phyloP scores from a whole-genome alignment of 2,329 filamentous ascomycete species.

The Botrytis squamosa region DNA sequence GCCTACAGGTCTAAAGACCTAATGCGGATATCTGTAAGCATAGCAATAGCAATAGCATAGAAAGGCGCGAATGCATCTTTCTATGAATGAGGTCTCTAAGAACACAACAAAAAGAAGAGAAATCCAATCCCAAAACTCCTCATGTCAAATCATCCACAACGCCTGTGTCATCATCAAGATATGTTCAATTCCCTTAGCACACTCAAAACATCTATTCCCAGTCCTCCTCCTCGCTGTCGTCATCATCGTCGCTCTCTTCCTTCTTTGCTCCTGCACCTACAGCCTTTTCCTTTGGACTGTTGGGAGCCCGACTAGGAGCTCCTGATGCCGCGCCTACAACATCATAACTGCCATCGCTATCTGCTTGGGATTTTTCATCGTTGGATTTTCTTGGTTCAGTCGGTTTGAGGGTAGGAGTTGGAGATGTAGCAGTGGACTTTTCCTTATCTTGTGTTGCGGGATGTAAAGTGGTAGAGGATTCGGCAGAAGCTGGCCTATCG shows the following conservation, averaged over 20 bases:
- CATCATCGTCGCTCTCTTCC: slow-evolving; percentile 52
- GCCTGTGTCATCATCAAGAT: slow-evolving; percentile 21
- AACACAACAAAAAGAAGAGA: neutral
- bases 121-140: slow-evolving; percentile 11
- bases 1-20: neutral
- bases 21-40: neutral
- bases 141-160: slow-evolving; percentile 19
- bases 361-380: slow-evolving; percentile 85
- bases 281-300: slow-evolving; percentile 58
- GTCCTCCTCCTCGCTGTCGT: slow-evolving; percentile 71
- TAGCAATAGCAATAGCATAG: neutral
- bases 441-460: slow-evolving; percentile 45
- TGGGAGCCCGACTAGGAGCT: slow-evolving; percentile 73
- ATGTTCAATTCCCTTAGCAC: neutral
- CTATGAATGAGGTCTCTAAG: neutral
- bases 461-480: slow-evolving; percentile 61
- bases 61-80: neutral
- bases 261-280: slow-evolving; percentile 58
- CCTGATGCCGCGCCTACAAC: slow-evolving; percentile 78
- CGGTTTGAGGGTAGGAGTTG: slow-evolving; percentile 53
- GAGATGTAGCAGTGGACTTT: slow-evolving; percentile 22
- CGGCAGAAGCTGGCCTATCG: slow-evolving; percentile 47
- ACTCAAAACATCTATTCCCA: slow-evolving; percentile 58
- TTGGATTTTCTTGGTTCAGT: slow-evolving; percentile 71
- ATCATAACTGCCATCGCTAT: slow-evolving; percentile 95